Base-by-base conservation (phyloP, 202 grass and related monocot species). In the Dendrocalamus latiflorus region DNA sequence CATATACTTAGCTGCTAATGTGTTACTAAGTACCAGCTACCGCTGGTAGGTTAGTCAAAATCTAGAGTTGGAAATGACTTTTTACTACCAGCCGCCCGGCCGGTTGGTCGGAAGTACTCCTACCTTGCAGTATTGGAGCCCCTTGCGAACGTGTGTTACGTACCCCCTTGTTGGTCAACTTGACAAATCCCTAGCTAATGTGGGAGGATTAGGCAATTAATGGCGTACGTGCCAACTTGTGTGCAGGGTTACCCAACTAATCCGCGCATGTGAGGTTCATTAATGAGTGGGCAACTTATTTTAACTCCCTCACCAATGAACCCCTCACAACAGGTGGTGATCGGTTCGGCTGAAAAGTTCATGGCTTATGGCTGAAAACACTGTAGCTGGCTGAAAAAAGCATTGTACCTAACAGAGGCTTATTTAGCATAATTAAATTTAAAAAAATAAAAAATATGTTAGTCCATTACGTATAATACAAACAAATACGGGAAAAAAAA, bases 221-320 rank as follows among this genome's bases (percentile, higher is more conserved):
- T 83, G 67, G 72, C 13, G 82, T 24, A 39, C 75, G 82, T 89
- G 36, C 68, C 75, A 76, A 41, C 44, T 70, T 28, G 39, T 5
- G 5, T 12, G 14, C 54, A 56, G 0, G 6, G 30, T 62, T 61
- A 7, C 62, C 34, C 44, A 62, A 48, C 25, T 66, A 51, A 82
- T 78, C 78, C 41, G 45, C 13, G 74, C 88, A 86, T 60, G 88
- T 86, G 88, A 51, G 54, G 79, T 62, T 53, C 67, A 86, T 86
- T 90, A 83, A 86, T 86, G 83, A 82, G 26, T n/a, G 66, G 67
- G 54, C 41, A 60, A 75, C 59, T 86, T 73, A 76, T 20, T 15
- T 48, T 28, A 68, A 22, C 72, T 16, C 37, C 45, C 45, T 16
- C 4, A 48, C 4, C 13, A 47, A 5, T 13, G 1, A 48, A 48